A percentile compares a stretch with the other conserved stretches of the same genome.
Conservation (phyloP, 768 basidiomycete species). For the Mycena rebaudengoi region DNA sequence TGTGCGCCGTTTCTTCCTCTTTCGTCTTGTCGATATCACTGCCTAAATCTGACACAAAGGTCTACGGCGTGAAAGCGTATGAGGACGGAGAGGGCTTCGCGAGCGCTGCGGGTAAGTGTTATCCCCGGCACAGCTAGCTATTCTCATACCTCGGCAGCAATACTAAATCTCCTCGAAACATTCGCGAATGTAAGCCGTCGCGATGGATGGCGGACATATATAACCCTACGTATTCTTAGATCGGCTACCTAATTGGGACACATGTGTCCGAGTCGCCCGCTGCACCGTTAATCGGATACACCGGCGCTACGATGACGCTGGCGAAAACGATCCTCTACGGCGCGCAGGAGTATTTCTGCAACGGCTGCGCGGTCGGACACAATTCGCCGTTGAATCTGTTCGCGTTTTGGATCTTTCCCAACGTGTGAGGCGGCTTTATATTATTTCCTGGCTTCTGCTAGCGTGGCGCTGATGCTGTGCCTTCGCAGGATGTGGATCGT, state of each 20-base stretch:
- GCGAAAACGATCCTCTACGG: slow-evolving; percentile 82
- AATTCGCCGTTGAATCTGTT: slow-evolving; percentile 58
- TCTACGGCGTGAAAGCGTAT: slow-evolving; percentile 75
- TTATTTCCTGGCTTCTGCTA: not conserved
- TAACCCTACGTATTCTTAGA: no score
- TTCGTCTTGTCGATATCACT: not conserved
- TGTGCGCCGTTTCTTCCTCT: slow-evolving; percentile 27
- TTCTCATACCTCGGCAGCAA: slow-evolving; percentile 49
- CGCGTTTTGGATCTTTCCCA: slow-evolving; percentile 74
- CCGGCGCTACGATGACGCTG: slow-evolving; percentile 74
- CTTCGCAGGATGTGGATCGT: slow-evolving; percentile 32
- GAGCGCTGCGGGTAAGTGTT: slow-evolving; percentile 70
- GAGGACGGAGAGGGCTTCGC: slow-evolving; percentile 76
- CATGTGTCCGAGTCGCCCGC: slow-evolving; percentile 56
- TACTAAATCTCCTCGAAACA: slow-evolving; percentile 79
- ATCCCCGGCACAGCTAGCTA: not conserved
- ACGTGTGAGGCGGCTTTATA: slow-evolving; percentile 64
- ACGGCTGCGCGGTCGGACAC: slow-evolving; percentile 70
- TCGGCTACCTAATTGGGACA: slow-evolving; percentile 69
- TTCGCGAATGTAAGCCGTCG: slow-evolving; percentile 70
- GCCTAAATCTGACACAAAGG: slow-evolving; percentile 42
- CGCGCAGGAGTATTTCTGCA: slow-evolving; percentile 76
- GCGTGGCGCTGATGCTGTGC: not conserved
- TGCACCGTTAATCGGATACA: slow-evolving; percentile 79
- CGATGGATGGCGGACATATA: no score